phyloP scores from a whole-genome alignment of 2,329 filamentous ascomycete genomes.

The Fusarium setosum region DNA sequence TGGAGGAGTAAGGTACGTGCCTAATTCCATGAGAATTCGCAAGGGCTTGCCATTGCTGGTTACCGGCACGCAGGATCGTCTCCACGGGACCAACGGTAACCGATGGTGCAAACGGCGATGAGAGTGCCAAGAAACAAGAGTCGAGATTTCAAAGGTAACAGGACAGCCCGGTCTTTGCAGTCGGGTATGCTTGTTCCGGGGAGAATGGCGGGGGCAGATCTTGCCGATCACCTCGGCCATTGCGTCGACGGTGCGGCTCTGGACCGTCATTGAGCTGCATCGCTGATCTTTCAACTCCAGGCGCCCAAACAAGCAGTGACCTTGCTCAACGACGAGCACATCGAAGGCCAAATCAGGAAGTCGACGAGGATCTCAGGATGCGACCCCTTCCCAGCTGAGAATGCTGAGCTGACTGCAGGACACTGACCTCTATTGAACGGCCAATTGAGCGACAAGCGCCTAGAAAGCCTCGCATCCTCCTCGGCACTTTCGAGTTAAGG shows the following conservation, averaged over 20 bases:
- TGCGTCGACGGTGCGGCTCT: slow-evolving; percentile 36
- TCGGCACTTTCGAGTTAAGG: slow-evolving; percentile 27
- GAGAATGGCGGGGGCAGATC: slow-evolving; percentile 41
- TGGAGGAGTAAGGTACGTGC: slow-evolving; percentile 3
- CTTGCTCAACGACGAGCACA: neutral
- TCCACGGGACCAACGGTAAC: neutral
- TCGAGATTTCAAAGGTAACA: slow-evolving; percentile 23
- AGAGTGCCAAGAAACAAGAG: slow-evolving; percentile 3
- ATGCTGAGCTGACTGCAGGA: slow-evolving; percentile 17
- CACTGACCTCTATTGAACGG: slow-evolving; percentile 31
- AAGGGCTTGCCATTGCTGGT: neutral
- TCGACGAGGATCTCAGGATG: neutral
- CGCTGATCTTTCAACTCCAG: slow-evolving; percentile 1
- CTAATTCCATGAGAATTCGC: neutral
- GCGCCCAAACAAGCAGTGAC: slow-evolving; percentile 12
- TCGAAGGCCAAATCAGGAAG: slow-evolving; percentile 23
- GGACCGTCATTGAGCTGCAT: slow-evolving; percentile 21
- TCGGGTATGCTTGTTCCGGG: slow-evolving; percentile 37
- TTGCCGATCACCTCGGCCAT: slow-evolving; percentile 40
- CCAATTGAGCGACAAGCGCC: slow-evolving; percentile 7
- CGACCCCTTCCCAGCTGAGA: slow-evolving; percentile 24
- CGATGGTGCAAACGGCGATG: slow-evolving; percentile 1
- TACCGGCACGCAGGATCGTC: neutral
- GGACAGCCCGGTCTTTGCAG: slow-evolving; percentile 23
- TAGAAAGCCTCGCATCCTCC: slow-evolving; percentile 13